Conservation (phyloP, 2,329 filamentous ascomycete species). For the Eutypella sp. region DNA sequence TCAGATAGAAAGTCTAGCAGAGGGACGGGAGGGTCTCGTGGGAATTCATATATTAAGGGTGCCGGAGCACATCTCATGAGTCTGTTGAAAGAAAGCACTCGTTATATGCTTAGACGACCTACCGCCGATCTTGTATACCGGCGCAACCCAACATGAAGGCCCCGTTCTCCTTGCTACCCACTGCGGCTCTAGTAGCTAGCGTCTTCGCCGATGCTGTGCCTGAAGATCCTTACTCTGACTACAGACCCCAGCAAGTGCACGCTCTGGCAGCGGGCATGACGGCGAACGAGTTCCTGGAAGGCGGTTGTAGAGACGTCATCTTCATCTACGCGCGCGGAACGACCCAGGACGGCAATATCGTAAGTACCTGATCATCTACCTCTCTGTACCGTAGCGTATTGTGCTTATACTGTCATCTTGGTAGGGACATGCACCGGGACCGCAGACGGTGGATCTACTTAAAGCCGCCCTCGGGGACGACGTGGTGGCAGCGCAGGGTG, state of each 20-base stretch:
- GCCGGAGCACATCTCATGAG: too few relatives aligned
- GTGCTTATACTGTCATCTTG: not conserved
- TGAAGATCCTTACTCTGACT: not conserved
- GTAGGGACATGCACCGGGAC: conserved; percentile 22
- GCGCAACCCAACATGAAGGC: not conserved
- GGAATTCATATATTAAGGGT: too few relatives aligned
- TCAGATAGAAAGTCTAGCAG: too few relatives aligned
- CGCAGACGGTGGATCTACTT: conserved; percentile 18
- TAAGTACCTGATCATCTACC: conserved; percentile 17
- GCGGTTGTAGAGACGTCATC: conserved; percentile 30
- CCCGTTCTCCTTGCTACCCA: not conserved
- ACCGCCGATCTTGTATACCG: too few relatives aligned
- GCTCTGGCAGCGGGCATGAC: conserved; percentile 8
- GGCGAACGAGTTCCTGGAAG: conserved; percentile 31
- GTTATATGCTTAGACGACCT: not conserved
- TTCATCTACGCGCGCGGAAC: conserved; percentile 37
- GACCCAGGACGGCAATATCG: conserved; percentile 34
- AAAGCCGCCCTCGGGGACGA: conserved; percentile 15
- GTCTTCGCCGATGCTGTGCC: not conserved
- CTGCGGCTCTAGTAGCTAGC: not conserved
- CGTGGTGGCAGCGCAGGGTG: conserved; percentile 19
- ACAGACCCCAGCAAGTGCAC: not conserved
- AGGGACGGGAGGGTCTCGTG: too few relatives aligned
- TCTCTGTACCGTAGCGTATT: not conserved
- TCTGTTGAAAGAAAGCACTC: too few relatives aligned